Evolutionary conservation across 768 basidiomycete species (phyloP), one percentile per base, ranked within the genome.

Genomic region (Lactifluus echinatus): DNA sequence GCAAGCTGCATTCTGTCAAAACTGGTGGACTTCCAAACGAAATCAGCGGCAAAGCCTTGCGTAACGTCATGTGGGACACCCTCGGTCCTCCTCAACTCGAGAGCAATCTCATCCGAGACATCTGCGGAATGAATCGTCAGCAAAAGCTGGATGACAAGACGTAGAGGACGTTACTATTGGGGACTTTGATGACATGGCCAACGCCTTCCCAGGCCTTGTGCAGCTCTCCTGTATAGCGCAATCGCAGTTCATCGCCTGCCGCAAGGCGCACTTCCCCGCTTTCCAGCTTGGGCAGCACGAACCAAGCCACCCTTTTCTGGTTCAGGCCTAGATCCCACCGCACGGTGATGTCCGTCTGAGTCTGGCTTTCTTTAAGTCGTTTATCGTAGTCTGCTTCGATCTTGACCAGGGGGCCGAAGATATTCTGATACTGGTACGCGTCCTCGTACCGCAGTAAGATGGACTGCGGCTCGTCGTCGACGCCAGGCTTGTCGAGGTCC

Each of bases 301-400:
- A 99, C 93, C 95, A 99, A 0, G 96, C 95, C n/a, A 98, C 87
- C 29, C 96, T 83, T 73, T 97, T 98, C 74, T 99, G 96, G 70
- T 99, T 99, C 64, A 99, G 74, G 69, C 96, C 96, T 50, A 98
- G 76, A 71, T 99, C 96, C 96, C 96, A 99, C 44, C 96, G 78
- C 23, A 99, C 87, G 26, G 85, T 84, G 66, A 99, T 94, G 61
- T 95, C 92, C 4, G 90, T 96, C 74, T 99, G 95, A 0, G 96
- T 98, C 74, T 99, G 96, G 59, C 92, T 91, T 71, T 99, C 96
- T 73, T 99, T 99, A 66, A 98, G 79, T 53, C 86, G 81, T 74
- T 97, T 97, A 69, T 99, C 96, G 66, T 97, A 99, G 73, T 99
- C 96, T 2, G 96, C 96, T 68, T 99, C 96, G 64, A 99, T 98